A percentile compares a stretch with the other conserved stretches of the same genome.
phyloP scores from a whole-genome alignment of 177 flowering plant species.

The Vitis hybrid region DNA sequence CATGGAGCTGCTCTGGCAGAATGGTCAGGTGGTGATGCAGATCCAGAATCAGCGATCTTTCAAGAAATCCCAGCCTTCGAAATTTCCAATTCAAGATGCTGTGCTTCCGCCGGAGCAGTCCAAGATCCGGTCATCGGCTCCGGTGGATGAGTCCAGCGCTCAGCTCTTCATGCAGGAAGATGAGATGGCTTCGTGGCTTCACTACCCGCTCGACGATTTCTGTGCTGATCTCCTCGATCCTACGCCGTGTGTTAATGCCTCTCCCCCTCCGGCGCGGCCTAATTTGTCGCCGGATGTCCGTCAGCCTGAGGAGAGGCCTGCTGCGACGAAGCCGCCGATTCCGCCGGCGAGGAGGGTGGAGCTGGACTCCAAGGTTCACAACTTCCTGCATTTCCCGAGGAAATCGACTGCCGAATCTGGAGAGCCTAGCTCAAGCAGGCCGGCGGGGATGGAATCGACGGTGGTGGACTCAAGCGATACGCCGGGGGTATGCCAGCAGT shows the following conservation, averaged over 20 bases:
- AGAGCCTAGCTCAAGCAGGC: slow-evolving; percentile 25
- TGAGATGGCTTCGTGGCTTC: slow-evolving; percentile 76
- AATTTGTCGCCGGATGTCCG: not conserved
- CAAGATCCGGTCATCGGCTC: slow-evolving; percentile 19
- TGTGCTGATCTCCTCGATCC: slow-evolving; percentile 57
- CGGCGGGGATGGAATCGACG: slow-evolving; percentile 36
- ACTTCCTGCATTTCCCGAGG: slow-evolving; percentile 44
- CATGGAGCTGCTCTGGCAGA: slow-evolving; percentile 83
- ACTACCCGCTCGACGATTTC: slow-evolving; percentile 59
- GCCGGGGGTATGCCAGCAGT: slow-evolving; percentile 25
- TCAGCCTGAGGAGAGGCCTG: slow-evolving; percentile 10
- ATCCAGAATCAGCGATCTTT: slow-evolving; percentile 45
- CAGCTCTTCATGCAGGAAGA: slow-evolving; percentile 74
- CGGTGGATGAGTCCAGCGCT: slow-evolving; percentile 9
- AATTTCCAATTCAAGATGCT: slow-evolving; percentile 18
- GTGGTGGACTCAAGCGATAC: slow-evolving; percentile 61
- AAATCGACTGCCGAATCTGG: slow-evolving; percentile 25
- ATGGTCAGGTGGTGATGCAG: slow-evolving; percentile 68
- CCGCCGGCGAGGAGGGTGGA: slow-evolving; percentile 32
- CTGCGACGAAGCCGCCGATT: slow-evolving; percentile 37
- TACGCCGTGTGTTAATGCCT: slow-evolving; percentile 13
- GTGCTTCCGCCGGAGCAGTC: slow-evolving; percentile 19
- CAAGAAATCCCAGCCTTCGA: slow-evolving; percentile 33
- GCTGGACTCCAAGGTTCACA: slow-evolving; percentile 19
- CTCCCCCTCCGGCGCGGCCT: slow-evolving; percentile 7